A percentile compares a stretch with the other conserved stretches of the same genome.
Evolutionary conservation across 108 stramenopile genomes (phyloP).

Genomic region (Skeletonema costatum): DNA sequence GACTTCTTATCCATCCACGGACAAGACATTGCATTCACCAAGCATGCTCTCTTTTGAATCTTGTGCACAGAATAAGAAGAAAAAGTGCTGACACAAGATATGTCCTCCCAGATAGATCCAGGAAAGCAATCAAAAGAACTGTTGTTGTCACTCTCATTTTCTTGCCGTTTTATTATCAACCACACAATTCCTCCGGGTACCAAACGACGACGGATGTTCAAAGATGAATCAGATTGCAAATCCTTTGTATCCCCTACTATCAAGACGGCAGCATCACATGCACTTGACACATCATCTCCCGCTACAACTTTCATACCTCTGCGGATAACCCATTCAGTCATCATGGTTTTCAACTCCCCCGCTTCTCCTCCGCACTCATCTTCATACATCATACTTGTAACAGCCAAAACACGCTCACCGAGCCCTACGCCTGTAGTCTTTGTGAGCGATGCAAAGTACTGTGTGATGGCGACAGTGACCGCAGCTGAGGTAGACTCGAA

Average conservation of each 20-base stretch:
- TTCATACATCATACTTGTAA: neutral
- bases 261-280: conserved; percentile 27
- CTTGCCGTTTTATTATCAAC: conserved; percentile 15
- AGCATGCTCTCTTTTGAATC: conserved; percentile 29
- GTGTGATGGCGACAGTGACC: conserved; percentile 42
- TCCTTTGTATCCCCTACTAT: neutral
- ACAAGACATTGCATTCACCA: conserved; percentile 36
- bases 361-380: neutral
- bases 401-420: conserved; percentile 45
- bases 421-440: conserved; percentile 46
- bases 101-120: conserved; percentile 18
- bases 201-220: conserved; percentile 5
- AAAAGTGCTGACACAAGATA: neutral
- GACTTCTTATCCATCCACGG: conserved; percentile 43
- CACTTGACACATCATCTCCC: neutral
- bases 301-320: conserved; percentile 15
- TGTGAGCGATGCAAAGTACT: conserved; percentile 21
- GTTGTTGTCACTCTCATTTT: neutral
- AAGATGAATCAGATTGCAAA: neutral
- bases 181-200: conserved; percentile 36
- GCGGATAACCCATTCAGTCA: conserved; percentile 5
- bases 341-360: neutral
- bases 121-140: conserved; percentile 3
- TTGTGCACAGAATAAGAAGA: neutral
- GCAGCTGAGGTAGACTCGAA: conserved; percentile 43